Base-by-base conservation (phyloP, 495 filamentous ascomycete genomes). In the Penicillium lividum region DNA sequence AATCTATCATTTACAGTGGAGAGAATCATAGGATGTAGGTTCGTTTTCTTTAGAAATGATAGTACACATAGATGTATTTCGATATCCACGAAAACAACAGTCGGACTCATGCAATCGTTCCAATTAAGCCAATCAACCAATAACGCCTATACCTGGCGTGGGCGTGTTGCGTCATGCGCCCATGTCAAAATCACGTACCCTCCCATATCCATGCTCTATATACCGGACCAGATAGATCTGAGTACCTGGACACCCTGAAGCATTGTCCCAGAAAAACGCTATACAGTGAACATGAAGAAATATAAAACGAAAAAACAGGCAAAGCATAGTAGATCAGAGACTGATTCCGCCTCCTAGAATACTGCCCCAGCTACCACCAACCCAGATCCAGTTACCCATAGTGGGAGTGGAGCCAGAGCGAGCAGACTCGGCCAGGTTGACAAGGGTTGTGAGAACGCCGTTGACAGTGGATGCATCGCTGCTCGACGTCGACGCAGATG, bases 331-430 rank as follows among this genome's bases (percentile, higher is more conserved):
- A 54, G 16, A 31, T 44, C 53, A 77, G 13, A 79, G 45, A 50
- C 65, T 52, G 51, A 79, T 72, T 0, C 77, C 77, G 13, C 74
- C 76, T 16, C 74, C 76, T 25, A 77, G 66, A 27, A 77, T 57
- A 51, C 63, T 73, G 4, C 68, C 68, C 77, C 77, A 80, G 45
- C 77, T 70, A n/a, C 76, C 77, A 28, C 74, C 77, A 48, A 63
- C 76, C 77, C 77, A 80, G 57, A 80, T 65, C 77, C 77, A 80
- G 53, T 78, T 72, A 11, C 76, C 77, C 67, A 75, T 68, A 28
- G 66, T 70, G 7, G 74, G 70, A 10, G 68, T 73, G 4, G 73
- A 56, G 0, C 77, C 77, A 7, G 66, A 54, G 56, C 68, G 69
- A 7, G 75, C 74, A 10, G 66, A 68, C 22, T 66, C 66, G 10